Conservation (phyloP, 1,139 yeast species). For the Wickerhamomyces sp. region DNA sequence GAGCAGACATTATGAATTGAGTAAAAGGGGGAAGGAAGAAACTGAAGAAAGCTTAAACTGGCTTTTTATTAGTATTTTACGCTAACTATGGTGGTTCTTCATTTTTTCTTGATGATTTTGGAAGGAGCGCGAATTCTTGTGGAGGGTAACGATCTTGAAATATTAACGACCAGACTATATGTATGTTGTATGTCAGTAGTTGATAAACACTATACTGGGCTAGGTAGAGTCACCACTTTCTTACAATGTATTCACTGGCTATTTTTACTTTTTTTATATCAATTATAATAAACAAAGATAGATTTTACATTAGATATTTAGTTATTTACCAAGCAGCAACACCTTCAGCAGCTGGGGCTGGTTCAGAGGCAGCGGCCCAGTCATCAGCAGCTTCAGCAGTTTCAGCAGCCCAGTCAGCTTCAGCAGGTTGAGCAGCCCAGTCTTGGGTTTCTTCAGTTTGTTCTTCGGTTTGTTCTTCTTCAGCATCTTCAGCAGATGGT, state of each 20-base stretch:
- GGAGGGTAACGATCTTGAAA: too few species aligned
- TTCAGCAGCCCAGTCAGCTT: slow-evolving; percentile 75
- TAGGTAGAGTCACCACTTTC: too few species aligned
- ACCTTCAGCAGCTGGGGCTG: slow-evolving; percentile 21
- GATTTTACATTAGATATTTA: slow-evolving; percentile 23
- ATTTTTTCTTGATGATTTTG: too few species aligned
- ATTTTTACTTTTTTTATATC: slow-evolving; percentile 7
- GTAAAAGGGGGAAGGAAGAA: background rate
- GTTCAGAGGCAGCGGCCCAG: slow-evolving; percentile 29
- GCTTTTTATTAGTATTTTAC: too few species aligned
- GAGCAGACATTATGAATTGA: slow-evolving; percentile 15
- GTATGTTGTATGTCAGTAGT: too few species aligned
- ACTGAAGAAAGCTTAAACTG: too few species aligned
- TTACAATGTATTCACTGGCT: background rate
- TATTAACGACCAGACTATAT: too few species aligned
- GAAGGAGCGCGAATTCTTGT: too few species aligned
- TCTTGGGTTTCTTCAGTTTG: slow-evolving; percentile 56
- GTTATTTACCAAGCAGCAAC: slow-evolving; percentile 23
- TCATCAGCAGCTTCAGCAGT: slow-evolving; percentile 42
- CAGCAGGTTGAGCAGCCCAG: slow-evolving; percentile 71
- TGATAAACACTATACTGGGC: too few species aligned
- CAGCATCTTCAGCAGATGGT: slow-evolving; percentile 70
- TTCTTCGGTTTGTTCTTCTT: slow-evolving; percentile 59
- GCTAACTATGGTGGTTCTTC: too few species aligned
- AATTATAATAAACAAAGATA: slow-evolving; percentile 9